A percentile compares a stretch with the other conserved stretches of the same genome.
Evolutionary conservation across 2,329 filamentous ascomycete genomes (phyloP).

Genomic region (Madurella fahalii): DNA sequence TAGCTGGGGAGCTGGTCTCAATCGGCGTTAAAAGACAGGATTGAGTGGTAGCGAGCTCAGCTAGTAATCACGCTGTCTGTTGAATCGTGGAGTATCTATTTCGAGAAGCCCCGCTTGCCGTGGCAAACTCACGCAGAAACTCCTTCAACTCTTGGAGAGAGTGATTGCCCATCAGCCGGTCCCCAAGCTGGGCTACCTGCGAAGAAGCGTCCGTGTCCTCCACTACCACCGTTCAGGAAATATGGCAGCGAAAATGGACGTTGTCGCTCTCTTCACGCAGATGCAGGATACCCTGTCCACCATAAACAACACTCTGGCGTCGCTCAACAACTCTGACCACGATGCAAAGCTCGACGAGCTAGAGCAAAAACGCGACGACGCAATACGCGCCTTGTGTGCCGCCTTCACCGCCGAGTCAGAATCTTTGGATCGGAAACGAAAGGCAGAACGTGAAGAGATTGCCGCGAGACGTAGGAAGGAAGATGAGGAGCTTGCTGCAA

Average conservation of each 20-base stretch:
- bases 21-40: too few species aligned
- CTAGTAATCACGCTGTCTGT: too few species aligned
- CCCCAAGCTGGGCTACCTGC: too few species aligned
- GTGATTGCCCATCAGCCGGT: too few species aligned
- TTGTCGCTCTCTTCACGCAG: conserved; percentile 38
- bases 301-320: conserved; percentile 36
- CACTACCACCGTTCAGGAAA: not conserved
- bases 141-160: too few species aligned
- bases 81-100: too few species aligned
- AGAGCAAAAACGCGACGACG: conserved; percentile 36
- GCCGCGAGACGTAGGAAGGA: conserved; percentile 36
- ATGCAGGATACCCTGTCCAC: conserved; percentile 41
- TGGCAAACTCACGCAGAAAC: too few species aligned
- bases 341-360: conserved; percentile 37
- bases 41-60: too few species aligned
- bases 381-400: conserved; percentile 31
- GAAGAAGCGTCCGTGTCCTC: not conserved
- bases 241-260: conserved; percentile 29
- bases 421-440: conserved; percentile 29
- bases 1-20: too few species aligned
- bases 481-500: conserved; percentile 33
- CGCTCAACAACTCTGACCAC: conserved; percentile 33
- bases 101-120: too few species aligned
- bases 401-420: conserved; percentile 33
- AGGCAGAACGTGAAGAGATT: conserved; percentile 32